A percentile compares a stretch with the other conserved stretches of the same genome.
Evolutionary conservation across 2,329 filamentous ascomycete genomes (phyloP).

Genomic region (Exophiala spinifera): DNA sequence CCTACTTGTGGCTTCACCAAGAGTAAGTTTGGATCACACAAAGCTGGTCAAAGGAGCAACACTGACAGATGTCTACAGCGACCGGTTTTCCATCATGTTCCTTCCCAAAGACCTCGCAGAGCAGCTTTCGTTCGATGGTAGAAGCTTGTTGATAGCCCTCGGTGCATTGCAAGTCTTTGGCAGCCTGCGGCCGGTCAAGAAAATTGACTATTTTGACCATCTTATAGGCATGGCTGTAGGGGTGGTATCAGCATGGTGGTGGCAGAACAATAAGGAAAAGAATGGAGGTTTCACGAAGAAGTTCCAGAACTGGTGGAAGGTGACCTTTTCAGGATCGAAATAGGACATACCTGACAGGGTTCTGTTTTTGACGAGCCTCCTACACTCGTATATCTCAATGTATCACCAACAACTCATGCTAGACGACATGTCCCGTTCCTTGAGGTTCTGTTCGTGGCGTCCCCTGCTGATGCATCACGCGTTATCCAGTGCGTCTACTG

Average conservation of each 20-base stretch:
- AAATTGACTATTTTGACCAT: constrained; percentile 43
- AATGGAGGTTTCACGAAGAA: constrained; percentile 2
- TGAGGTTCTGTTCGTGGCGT: too few species aligned
- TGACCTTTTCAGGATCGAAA: neutral
- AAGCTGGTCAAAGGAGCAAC: constrained; percentile 2
- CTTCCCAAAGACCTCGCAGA: constrained; percentile 40
- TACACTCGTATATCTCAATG: neutral
- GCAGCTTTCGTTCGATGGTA: constrained; percentile 42
- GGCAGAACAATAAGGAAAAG: constrained; percentile 13
- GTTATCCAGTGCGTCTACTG: too few species aligned
- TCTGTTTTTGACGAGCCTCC: too few species aligned
- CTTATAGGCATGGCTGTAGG: constrained; percentile 42
- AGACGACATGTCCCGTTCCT: too few species aligned
- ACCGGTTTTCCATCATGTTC: constrained; percentile 42
- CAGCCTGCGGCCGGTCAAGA: constrained; percentile 33
- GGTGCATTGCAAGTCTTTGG: constrained; percentile 38
- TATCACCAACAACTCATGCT: too few species aligned
- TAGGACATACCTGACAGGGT: neutral
- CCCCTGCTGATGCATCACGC: too few species aligned
- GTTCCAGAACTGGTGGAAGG: neutral
- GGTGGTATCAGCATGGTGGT: constrained; percentile 29
- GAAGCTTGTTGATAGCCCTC: constrained; percentile 37
- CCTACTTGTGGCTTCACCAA: constrained; percentile 48
- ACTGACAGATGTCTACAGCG: constrained; percentile 29
- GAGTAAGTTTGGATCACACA: constrained; percentile 34